These are phyloP conservation scores for Trapa incisa DNA, from an alignment of 345 rosid genomes.

Conservation along the genomic window DNA sequence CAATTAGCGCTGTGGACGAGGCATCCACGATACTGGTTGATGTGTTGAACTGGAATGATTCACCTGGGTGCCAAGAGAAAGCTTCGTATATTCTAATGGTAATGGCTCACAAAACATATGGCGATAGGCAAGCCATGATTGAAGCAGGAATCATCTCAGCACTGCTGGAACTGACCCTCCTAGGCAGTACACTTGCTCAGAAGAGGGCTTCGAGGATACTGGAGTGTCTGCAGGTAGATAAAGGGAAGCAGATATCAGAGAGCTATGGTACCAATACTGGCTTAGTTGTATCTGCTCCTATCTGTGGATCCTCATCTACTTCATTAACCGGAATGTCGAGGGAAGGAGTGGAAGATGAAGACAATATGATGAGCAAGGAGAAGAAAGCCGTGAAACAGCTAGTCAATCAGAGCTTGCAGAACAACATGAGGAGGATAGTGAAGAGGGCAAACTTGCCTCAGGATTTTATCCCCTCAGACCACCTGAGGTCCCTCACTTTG, in stretches of 20 bases:
- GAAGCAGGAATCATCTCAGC: conserved; percentile 79
- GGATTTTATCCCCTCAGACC: conserved; percentile 72
- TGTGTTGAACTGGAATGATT: conserved; percentile 82
- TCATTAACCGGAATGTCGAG: conserved; percentile 25
- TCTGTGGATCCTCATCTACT: conserved; percentile 59
- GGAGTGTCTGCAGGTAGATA: conserved; percentile 63
- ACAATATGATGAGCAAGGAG: conserved; percentile 77
- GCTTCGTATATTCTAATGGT: conserved; percentile 75
- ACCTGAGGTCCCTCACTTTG: conserved; percentile 65
- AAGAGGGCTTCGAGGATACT: conserved; percentile 92
- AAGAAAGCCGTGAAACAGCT: conserved; percentile 78
- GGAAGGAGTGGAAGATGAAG: conserved; percentile 37
- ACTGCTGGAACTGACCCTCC: conserved; percentile 73
- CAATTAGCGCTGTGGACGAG: conserved; percentile 40
- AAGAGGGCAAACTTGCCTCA: conserved; percentile 86
- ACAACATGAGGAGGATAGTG: conserved; percentile 81
- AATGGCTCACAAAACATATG: conserved; percentile 83
- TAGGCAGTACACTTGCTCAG: conserved; percentile 87
- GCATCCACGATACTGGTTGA: conserved; percentile 69
- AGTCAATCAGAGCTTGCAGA: conserved; percentile 87
- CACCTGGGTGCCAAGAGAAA: conserved; percentile 90
- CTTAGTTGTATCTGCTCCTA: conserved; percentile 73
- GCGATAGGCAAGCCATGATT: conserved; percentile 81
- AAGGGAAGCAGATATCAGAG: conserved; percentile 80
- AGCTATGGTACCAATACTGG: conserved; percentile 41